phyloP scores from a whole-genome alignment of 2,329 filamentous ascomycete genomes.

The Tolypocladium ovalisporum region DNA sequence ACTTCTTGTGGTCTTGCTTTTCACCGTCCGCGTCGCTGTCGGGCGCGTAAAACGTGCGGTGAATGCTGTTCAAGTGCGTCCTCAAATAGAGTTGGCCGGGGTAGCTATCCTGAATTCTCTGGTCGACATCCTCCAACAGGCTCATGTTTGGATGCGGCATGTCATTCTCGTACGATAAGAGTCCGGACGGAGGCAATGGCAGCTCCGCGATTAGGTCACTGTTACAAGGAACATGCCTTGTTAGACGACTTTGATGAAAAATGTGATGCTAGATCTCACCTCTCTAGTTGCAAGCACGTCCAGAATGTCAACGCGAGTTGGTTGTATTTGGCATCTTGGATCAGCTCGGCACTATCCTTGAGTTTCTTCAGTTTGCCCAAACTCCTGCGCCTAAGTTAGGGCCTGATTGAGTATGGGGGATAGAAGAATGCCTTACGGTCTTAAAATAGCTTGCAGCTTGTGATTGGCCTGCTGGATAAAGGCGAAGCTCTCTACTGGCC shows the following conservation, averaged over 20 bases:
- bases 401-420: not conserved
- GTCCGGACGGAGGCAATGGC: conserved; percentile 47
- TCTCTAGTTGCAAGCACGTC: conserved; percentile 90
- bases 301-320: conserved; percentile 71
- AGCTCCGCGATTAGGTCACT: conserved; percentile 90
- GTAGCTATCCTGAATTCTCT: conserved; percentile 47
- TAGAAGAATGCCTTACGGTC: conserved; percentile 47
- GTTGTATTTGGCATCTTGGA: conserved; percentile 40
- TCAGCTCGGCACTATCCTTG: conserved; percentile 23
- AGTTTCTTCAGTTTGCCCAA: conserved; percentile 35
- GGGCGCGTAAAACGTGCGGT: conserved; percentile 43
- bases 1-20: conserved; percentile 20
- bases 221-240: not conserved
- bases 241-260: not conserved
- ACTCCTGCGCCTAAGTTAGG: conserved; percentile 24
- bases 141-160: conserved; percentile 56
- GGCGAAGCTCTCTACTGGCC: conserved; percentile 73
- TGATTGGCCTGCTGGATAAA: conserved; percentile 47
- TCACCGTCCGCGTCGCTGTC: conserved; percentile 20
- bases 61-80: conserved; percentile 53
- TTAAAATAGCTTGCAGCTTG: conserved; percentile 60
- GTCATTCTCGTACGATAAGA: conserved; percentile 49
- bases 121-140: conserved; percentile 29
- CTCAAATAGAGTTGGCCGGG: conserved; percentile 52
- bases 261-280: conserved; percentile 31